These are phyloP conservation scores for Calocybe cyanea DNA, from an alignment of 768 basidiomycete species.

Conservation along the genomic window DNA sequence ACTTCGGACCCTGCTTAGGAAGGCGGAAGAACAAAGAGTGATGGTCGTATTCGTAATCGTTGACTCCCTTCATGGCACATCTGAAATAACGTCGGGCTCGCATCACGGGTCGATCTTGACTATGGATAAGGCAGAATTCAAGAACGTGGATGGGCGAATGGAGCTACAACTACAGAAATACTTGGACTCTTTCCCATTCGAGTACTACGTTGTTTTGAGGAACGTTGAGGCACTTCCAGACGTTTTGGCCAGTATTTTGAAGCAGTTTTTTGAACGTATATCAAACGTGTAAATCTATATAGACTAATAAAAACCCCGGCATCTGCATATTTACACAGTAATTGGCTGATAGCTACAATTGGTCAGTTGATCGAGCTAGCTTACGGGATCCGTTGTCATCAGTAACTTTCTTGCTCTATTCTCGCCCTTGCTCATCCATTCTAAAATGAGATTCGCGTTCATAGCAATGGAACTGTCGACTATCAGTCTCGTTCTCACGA, in stretches of 20 bases:
- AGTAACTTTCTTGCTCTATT: conserved; percentile 10
- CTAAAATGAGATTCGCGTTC: too few relatives aligned
- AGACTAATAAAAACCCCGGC: too few relatives aligned
- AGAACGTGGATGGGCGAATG: conserved; percentile 73
- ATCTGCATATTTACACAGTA: too few relatives aligned
- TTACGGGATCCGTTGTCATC: conserved; percentile 36
- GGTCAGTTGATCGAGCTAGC: too few relatives aligned
- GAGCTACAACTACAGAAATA: conserved; percentile 88
- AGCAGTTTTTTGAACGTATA: conserved; percentile 88
- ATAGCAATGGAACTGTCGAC: conserved; percentile 51
- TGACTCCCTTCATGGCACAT: conserved; percentile 68
- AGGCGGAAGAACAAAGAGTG: conserved; percentile 84
- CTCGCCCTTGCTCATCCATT: neutral
- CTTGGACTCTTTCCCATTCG: conserved; percentile 95
- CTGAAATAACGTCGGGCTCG: conserved; percentile 13
- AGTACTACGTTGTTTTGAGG: conserved; percentile 92
- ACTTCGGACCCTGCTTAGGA: conserved; percentile 73
- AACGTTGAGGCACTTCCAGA: conserved; percentile 90
- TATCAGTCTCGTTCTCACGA: conserved; percentile 60
- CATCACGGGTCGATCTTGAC: conserved; percentile 79
- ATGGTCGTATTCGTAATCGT: conserved; percentile 97
- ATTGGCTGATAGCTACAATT: too few relatives aligned
- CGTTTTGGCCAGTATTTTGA: conserved; percentile 80
- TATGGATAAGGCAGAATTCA: conserved; percentile 91
- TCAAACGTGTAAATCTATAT: conserved; percentile 59